Evolutionary conservation across 2,329 filamentous ascomycete species (phyloP).

Genomic region (Aspergillus novoparasiticus): DNA sequence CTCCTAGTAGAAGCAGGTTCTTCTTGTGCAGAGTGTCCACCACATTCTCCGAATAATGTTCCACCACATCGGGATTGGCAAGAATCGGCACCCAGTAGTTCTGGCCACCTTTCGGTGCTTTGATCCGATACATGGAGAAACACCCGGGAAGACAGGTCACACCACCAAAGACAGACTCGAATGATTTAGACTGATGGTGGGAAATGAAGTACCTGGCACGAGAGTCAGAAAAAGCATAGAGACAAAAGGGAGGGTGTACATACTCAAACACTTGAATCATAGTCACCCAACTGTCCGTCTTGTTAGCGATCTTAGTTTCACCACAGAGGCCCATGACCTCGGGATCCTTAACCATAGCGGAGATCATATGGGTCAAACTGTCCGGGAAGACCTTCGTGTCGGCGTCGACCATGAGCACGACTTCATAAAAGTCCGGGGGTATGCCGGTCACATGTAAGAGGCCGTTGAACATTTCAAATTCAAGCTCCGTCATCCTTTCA

Average conservation of each 20-base stretch:
- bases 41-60: slow-evolving; percentile 99
- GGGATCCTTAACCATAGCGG: slow-evolving; percentile 97
- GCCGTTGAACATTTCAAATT: slow-evolving; percentile 99
- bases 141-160: slow-evolving; percentile 97
- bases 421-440: slow-evolving; percentile 96
- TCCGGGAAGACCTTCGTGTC: slow-evolving; percentile 99
- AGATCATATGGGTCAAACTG: slow-evolving; percentile 97
- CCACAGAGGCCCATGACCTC: slow-evolving; percentile 99
- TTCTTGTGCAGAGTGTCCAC: slow-evolving; percentile 98
- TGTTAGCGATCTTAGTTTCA: slow-evolving; percentile 99
- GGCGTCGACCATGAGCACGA: slow-evolving; percentile 98
- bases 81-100: slow-evolving; percentile 99
- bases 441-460: slow-evolving; percentile 99
- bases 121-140: slow-evolving; percentile 99
- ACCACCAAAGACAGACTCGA: slow-evolving; percentile 98
- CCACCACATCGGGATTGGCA: slow-evolving; percentile 96
- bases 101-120: slow-evolving; percentile 94
- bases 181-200: slow-evolving; percentile 93
- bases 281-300: slow-evolving; percentile 89
- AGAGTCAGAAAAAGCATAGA: slow-evolving; percentile 11
- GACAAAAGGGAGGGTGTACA: slow-evolving; percentile 25
- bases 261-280: slow-evolving; percentile 98
- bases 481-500: slow-evolving; percentile 98
- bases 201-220: slow-evolving; percentile 83
- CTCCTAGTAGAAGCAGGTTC: slow-evolving; percentile 86